Conservation (phyloP, 768 basidiomycete genomes). For the Trametes meyenii region DNA sequence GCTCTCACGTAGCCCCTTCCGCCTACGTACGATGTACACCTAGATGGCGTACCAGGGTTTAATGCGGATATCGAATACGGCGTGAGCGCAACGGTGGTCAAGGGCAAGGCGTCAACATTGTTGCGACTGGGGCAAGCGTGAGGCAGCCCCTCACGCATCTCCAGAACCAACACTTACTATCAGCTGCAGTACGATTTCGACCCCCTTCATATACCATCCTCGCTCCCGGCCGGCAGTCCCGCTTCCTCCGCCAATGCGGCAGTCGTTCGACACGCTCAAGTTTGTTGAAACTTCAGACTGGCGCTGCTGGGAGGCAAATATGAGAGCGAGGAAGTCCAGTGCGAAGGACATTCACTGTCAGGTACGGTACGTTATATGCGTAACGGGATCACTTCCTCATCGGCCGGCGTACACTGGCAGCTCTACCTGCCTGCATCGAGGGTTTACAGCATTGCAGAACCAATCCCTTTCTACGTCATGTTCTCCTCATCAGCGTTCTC, state of each 20-base stretch:
- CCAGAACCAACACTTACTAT: not conserved
- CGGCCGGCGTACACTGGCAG: conserved; percentile 27
- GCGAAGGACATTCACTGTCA: conserved; percentile 41
- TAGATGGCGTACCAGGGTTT: conserved; percentile 75
- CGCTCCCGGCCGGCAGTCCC: conserved; percentile 61
- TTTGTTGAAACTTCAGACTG: conserved; percentile 53
- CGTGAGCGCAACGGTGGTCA: conserved; percentile 54
- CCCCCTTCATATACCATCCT: conserved; percentile 66
- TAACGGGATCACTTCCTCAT: not conserved
- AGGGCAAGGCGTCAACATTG: conserved; percentile 52
- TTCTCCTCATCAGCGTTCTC: conserved; percentile 59
- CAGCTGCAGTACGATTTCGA: conserved; percentile 52
- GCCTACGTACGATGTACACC: conserved; percentile 67
- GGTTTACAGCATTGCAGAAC: conserved; percentile 56
- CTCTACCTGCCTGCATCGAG: conserved; percentile 61
- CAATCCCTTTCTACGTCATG: conserved; percentile 70
- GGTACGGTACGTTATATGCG: conserved; percentile 18
- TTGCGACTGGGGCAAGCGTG: conserved; percentile 60
- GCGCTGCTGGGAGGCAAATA: conserved; percentile 47
- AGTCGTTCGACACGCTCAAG: conserved; percentile 34
- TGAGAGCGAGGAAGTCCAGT: conserved; percentile 26
- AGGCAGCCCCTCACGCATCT: conserved; percentile 24
- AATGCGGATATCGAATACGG: conserved; percentile 65
- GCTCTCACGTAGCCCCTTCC: conserved; percentile 56
- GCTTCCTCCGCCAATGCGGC: conserved; percentile 49